Base-by-base conservation (phyloP, 257 asterid species). In the Ehretia macrophylla region DNA sequence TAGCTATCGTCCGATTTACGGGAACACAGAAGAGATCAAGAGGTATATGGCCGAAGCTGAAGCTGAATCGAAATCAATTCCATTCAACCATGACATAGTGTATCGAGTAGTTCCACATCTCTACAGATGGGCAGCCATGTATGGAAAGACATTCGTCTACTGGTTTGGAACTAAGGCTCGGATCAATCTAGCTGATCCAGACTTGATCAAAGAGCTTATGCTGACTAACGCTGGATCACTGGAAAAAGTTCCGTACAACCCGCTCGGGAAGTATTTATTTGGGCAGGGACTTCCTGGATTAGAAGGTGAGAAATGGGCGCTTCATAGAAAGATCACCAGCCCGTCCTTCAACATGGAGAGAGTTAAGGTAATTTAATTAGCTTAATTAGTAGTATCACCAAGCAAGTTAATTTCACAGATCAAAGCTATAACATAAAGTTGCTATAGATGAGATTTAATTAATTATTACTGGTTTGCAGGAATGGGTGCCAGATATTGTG, bases 351-450 rank as follows among this genome's bases (percentile, higher is more conserved):
- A 69, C 50, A 66, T 84, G 90, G 95, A 84, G 58, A 55, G 77
- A 47, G 75, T 86, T 39, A 84, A 87, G 95, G 90, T 84, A 42
- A n/a, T n/a, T n/a, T n/a, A n/a, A n/a, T n/a, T n/a, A n/a, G n/a
- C n/a, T n/a, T n/a, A n/a, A n/a, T n/a, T n/a, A n/a, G n/a, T n/a
- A n/a, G n/a, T n/a, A n/a, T n/a, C n/a, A n/a, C n/a, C n/a, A n/a
- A n/a, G n/a, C n/a, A n/a, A n/a, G n/a, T n/a, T n/a, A n/a, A n/a
- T n/a, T n/a, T n/a, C n/a, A n/a, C n/a, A n/a, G n/a, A n/a, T n/a
- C n/a, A n/a, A n/a, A n/a, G n/a, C n/a, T n/a, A n/a, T n/a, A n/a
- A n/a, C n/a, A n/a, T n/a, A n/a, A n/a, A n/a, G n/a, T n/a, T n/a
- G n/a, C n/a, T n/a, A n/a, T n/a, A n/a, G n/a, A n/a, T n/a, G n/a